These are phyloP conservation scores for Actinomucor elegans DNA, from an alignment of 371 early-diverging fungal genomes.

Conservation along the genomic window DNA sequence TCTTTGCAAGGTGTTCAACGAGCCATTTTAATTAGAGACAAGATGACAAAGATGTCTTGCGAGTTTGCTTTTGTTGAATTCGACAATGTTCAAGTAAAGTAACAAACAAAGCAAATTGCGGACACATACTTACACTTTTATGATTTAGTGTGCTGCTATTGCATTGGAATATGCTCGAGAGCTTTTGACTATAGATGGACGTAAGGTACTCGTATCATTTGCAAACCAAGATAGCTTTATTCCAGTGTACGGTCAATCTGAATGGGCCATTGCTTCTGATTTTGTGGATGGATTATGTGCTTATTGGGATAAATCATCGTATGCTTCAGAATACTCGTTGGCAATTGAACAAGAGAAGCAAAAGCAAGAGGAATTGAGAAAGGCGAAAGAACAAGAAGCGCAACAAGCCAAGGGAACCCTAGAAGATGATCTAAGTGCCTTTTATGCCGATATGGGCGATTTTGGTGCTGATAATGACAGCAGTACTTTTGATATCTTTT, in stretches of 20 bases:
- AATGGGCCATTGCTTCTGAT: conserved; percentile 43
- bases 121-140: too few species aligned
- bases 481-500: conserved; percentile 39
- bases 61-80: conserved; percentile 63
- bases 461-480: conserved; percentile 25
- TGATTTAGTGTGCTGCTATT: conserved; percentile 25
- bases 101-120: too few species aligned
- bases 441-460: conserved; percentile 47
- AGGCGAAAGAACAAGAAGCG: conserved; percentile 28
- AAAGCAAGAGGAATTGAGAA: conserved; percentile 20
- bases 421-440: conserved; percentile 46
- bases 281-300: conserved; percentile 37
- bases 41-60: conserved; percentile 53
- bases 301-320: conserved; percentile 59
- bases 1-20: conserved; percentile 33
- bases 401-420: conserved; percentile 26
- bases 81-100: conserved; percentile 32
- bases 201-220: conserved; percentile 35
- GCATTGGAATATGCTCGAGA: conserved; percentile 26
- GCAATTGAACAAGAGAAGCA: conserved; percentile 25
- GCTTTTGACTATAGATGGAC: conserved; percentile 42
- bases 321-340: conserved; percentile 36
- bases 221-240: conserved; percentile 53
- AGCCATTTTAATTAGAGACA: conserved; percentile 50
- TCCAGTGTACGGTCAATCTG: conserved; percentile 49